phyloP scores from a whole-genome alignment of 768 basidiomycete species.

The Leccinum disarticulatum region DNA sequence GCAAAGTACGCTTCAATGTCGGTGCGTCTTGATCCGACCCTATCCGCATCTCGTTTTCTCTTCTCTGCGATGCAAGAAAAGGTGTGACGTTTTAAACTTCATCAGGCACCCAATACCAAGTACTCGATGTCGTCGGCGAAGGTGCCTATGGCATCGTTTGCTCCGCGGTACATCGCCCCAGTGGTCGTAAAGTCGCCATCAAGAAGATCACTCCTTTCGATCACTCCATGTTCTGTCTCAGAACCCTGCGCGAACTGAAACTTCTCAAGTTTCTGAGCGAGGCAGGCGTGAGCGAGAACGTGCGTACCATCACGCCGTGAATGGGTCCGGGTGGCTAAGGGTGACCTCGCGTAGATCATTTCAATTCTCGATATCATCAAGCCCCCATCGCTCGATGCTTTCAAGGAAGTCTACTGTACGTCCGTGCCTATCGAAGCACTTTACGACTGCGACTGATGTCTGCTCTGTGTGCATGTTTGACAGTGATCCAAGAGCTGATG shows the following conservation, averaged over 20 bases:
- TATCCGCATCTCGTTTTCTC: not conserved
- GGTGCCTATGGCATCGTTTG: slow-evolving; percentile 96
- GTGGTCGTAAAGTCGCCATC: slow-evolving; percentile 91
- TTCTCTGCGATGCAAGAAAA: not conserved
- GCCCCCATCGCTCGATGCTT: slow-evolving; percentile 74
- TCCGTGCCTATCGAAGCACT: slow-evolving; percentile 13
- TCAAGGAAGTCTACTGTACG: slow-evolving; percentile 83
- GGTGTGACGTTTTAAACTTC: not conserved
- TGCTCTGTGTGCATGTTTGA: not conserved
- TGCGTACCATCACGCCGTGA: slow-evolving; percentile 31
- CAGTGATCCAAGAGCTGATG: slow-evolving; percentile 91
- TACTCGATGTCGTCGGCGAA: slow-evolving; percentile 85
- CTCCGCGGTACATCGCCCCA: slow-evolving; percentile 85
- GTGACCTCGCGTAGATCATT: slow-evolving; percentile 59
- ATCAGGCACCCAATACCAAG: slow-evolving; percentile 75
- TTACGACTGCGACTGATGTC: slow-evolving; percentile 1
- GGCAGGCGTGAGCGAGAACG: slow-evolving; percentile 87
- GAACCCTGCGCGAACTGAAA: slow-evolving; percentile 87
- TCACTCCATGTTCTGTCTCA: slow-evolving; percentile 91
- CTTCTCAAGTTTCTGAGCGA: slow-evolving; percentile 82
- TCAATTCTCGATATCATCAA: slow-evolving; percentile 88
- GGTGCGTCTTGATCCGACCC: slow-evolving; percentile 41
- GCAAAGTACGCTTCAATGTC: slow-evolving; percentile 89
- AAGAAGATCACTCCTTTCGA: slow-evolving; percentile 96
- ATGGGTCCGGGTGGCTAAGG: not conserved